Evolutionary conservation across 306 rosid genomes (phyloP).

Genomic region (Benincasa hispida): DNA sequence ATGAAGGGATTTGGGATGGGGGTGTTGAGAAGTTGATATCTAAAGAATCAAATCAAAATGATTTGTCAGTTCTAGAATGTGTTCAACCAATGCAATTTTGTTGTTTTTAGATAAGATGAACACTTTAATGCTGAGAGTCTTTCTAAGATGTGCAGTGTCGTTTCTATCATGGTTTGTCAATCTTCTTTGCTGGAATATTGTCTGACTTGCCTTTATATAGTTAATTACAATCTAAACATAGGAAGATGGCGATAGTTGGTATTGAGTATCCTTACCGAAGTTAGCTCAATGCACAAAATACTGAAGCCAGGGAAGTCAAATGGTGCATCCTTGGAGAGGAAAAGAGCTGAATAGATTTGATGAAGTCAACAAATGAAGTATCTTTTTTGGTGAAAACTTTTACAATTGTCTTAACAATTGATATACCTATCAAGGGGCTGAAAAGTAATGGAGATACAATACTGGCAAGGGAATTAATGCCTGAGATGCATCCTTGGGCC

Average conservation of each 20-base stretch:
- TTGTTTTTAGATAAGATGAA: neutral
- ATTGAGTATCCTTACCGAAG: slow-evolving; percentile 24
- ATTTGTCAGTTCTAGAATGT: neutral
- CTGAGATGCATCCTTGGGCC: slow-evolving; percentile 82
- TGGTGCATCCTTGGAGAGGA: slow-evolving; percentile 70
- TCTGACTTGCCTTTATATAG: neutral
- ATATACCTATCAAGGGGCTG: slow-evolving; percentile 69
- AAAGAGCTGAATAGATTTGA: slow-evolving; percentile 37
- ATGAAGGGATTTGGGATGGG: too few species aligned
- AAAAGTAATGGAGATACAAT: slow-evolving; percentile 55
- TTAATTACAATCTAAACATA: neutral
- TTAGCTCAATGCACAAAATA: slow-evolving; percentile 50
- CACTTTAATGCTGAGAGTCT: neutral
- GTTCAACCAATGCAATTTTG: neutral
- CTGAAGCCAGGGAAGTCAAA: slow-evolving; percentile 79
- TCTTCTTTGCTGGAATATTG: neutral
- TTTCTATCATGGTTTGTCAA: neutral
- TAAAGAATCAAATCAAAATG: too few species aligned
- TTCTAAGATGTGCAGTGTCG: neutral
- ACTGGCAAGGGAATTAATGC: slow-evolving; percentile 56
- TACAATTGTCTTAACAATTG: neutral
- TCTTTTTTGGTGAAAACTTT: neutral
- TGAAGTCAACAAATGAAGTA: neutral
- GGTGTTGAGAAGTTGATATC: too few species aligned
- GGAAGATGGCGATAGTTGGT: neutral